Evolutionary conservation across 176 grass and related monocot species (phyloP).

Genomic region (Luzula sylvatica): DNA sequence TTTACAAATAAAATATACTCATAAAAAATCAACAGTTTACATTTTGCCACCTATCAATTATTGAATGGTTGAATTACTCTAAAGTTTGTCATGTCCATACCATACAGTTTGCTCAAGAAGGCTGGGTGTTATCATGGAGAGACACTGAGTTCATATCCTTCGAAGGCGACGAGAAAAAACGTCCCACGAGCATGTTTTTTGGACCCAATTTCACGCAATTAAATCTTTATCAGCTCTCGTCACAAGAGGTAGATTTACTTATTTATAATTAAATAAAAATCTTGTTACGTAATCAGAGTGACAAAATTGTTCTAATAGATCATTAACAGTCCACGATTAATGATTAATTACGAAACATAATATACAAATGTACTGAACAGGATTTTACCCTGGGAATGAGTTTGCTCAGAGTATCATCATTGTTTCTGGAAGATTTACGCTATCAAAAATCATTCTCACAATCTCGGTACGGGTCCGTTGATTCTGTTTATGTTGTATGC

Average conservation of each 20-base stretch:
- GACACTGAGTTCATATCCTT: conserved; percentile 47
- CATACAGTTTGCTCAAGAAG: conserved; percentile 24
- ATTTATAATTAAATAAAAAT: neutral
- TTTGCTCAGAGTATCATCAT: conserved; percentile 34
- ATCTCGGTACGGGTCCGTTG: conserved; percentile 42
- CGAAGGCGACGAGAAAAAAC: conserved; percentile 27
- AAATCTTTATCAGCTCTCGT: conserved; percentile 31
- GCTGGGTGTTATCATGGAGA: conserved; percentile 35
- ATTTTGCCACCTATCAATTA: too few species aligned
- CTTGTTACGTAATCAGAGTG: too few species aligned
- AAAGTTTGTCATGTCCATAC: neutral
- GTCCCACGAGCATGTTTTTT: conserved; percentile 28
- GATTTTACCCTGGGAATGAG: conserved; percentile 39
- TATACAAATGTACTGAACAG: conserved; percentile 14
- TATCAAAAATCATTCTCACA: conserved; percentile 20
- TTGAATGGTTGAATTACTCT: neutral
- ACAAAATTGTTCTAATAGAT: conserved; percentile 3
- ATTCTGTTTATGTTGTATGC: conserved; percentile 42
- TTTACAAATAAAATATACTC: too few species aligned
- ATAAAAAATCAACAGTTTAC: neutral
- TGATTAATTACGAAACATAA: neutral
- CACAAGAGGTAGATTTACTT: conserved; percentile 42
- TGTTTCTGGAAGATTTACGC: conserved; percentile 45
- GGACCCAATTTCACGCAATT: conserved; percentile 29
- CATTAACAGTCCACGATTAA: neutral